Evolutionary conservation across 768 basidiomycete genomes (phyloP).

Genomic region (Krasilnikovozyma curviuscula): DNA sequence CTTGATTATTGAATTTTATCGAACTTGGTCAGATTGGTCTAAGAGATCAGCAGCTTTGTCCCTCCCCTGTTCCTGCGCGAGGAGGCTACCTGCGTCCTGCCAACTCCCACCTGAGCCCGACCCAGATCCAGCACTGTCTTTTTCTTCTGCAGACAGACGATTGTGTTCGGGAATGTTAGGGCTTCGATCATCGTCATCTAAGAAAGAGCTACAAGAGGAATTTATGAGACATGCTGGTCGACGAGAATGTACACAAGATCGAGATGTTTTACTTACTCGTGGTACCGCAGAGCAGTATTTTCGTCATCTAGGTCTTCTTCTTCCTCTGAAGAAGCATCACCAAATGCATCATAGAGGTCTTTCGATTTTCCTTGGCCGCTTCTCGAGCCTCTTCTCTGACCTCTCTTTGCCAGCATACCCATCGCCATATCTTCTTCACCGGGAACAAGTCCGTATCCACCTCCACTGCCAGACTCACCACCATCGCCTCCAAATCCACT

Average conservation of each 20-base stretch:
- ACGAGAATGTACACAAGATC: neutral
- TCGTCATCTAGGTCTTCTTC: conserved; percentile 40
- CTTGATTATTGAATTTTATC: no score
- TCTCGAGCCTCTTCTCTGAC: conserved; percentile 23
- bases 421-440: conserved; percentile 50
- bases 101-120: no score
- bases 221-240: no score
- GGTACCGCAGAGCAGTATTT: conserved; percentile 5
- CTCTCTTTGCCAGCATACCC: conserved; percentile 37
- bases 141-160: no score
- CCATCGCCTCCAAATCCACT: conserved; percentile 35
- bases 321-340: conserved; percentile 51
- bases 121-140: no score
- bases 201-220: conserved; percentile 1
- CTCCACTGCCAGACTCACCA: conserved; percentile 25
- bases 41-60: no score
- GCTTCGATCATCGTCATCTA: conserved; percentile 10
- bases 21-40: no score
- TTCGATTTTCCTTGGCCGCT: conserved; percentile 42
- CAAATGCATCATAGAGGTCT: conserved; percentile 93
- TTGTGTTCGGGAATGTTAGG: no score
- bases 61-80: no score
- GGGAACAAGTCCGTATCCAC: conserved; percentile 21
- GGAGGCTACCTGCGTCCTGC: no score
- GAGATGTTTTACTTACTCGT: conserved; percentile 8